Evolutionary conservation across 2,329 filamentous ascomycete species (phyloP).

Genomic region (Xylariaceae sp.): DNA sequence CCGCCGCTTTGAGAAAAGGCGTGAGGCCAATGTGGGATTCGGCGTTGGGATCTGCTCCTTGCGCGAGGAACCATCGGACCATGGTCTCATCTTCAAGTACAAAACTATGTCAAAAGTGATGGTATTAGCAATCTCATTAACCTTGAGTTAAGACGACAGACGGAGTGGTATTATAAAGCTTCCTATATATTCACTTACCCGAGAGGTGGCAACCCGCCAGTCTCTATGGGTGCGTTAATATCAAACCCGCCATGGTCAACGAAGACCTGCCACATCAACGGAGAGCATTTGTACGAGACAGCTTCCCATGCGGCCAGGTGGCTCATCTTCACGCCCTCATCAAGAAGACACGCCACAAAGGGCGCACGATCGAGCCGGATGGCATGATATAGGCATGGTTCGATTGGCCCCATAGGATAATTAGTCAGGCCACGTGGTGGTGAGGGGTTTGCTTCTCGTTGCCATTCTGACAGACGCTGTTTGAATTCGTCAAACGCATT

Average conservation of each 20-base stretch:
- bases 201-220: neutral
- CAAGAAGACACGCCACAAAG: slow-evolving; percentile 8
- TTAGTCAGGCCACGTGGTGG: slow-evolving; percentile 3
- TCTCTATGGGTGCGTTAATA: slow-evolving; percentile 7
- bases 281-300: neutral
- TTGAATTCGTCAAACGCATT: slow-evolving; percentile 5
- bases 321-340: slow-evolving; percentile 3
- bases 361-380: slow-evolving; percentile 7
- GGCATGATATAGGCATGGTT: slow-evolving; percentile 7
- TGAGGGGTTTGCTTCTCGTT: neutral
- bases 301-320: slow-evolving; percentile 2
- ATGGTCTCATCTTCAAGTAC: slow-evolving; percentile 7
- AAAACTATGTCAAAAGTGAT: slow-evolving; percentile 6
- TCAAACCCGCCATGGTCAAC: slow-evolving; percentile 7
- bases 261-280: slow-evolving; percentile 11
- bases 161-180: too few relatives aligned
- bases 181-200: slow-evolving; percentile 4
- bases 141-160: neutral
- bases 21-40: slow-evolving; percentile 7
- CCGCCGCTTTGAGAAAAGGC: slow-evolving; percentile 8
- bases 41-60: slow-evolving; percentile 9
- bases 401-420: slow-evolving; percentile 8
- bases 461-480: slow-evolving; percentile 7
- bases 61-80: slow-evolving; percentile 6
- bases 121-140: neutral